These are phyloP conservation scores for Collybia nuda DNA, from an alignment of 768 basidiomycete species.

Conservation along the genomic window DNA sequence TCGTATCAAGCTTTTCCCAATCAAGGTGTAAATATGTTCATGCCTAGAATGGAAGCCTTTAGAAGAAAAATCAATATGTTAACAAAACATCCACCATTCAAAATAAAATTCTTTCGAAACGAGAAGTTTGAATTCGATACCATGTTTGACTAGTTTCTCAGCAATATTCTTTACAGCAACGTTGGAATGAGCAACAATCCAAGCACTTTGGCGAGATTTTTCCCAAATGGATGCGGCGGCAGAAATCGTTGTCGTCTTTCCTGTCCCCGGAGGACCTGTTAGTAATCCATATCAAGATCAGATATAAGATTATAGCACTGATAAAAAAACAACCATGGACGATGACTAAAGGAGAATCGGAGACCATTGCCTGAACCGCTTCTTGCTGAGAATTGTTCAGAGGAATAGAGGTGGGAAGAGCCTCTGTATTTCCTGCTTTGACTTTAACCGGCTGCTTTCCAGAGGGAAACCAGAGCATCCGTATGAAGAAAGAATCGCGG, in stretches of 20 bases:
- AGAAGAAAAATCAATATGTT: neutral
- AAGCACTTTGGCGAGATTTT: slow-evolving; percentile 19
- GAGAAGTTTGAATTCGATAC: slow-evolving; percentile 38
- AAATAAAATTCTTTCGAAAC: slow-evolving; percentile 48
- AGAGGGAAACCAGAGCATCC: slow-evolving; percentile 38
- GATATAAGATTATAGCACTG: neutral
- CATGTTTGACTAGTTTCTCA: slow-evolving; percentile 34
- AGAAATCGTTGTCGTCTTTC: slow-evolving; percentile 53
- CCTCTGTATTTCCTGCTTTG: neutral
- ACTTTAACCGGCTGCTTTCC: slow-evolving; percentile 9
- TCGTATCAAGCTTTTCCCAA: slow-evolving; percentile 33
- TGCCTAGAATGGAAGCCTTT: slow-evolving; percentile 36
- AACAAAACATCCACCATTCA: slow-evolving; percentile 35
- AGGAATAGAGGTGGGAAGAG: neutral
- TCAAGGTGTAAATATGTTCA: slow-evolving; percentile 42
- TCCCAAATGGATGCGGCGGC: slow-evolving; percentile 39
- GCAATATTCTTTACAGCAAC: slow-evolving; percentile 54
- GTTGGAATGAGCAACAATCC: slow-evolving; percentile 50
- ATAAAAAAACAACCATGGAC: slow-evolving; percentile 32
- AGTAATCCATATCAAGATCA: neutral
- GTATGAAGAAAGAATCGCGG: slow-evolving; percentile 30
- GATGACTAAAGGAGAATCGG: slow-evolving; percentile 27
- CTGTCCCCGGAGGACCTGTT: slow-evolving; percentile 50
- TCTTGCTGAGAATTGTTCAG: slow-evolving; percentile 37
- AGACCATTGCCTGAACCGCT: slow-evolving; percentile 36